A percentile compares a stretch with the other conserved stretches of the same genome.
phyloP scores from a whole-genome alignment of 2,329 filamentous ascomycete genomes.

The Aspergillus pseudoglaucus region DNA sequence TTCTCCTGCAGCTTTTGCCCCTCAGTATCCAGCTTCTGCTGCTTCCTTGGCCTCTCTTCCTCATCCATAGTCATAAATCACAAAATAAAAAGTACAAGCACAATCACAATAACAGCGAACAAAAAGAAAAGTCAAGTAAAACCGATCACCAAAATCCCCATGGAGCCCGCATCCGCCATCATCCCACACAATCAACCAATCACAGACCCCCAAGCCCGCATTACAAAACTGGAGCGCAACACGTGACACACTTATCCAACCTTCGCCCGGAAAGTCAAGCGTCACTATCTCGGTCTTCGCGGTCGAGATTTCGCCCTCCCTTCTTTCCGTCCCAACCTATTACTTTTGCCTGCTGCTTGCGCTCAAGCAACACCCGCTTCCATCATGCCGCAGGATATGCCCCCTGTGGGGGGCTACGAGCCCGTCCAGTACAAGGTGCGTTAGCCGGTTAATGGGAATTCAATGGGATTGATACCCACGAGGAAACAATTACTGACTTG shows the following conservation, averaged over 20 bases:
- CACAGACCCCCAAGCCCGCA: constrained; percentile 17
- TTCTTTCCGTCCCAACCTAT: constrained; percentile 8
- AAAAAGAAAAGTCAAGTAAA: constrained; percentile 3
- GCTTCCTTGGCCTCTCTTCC: constrained; percentile 50
- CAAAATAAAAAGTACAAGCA: background rate
- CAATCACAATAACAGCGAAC: constrained; percentile 4
- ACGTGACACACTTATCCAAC: constrained; percentile 18
- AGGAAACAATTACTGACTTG: no score
- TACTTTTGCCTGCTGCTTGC: constrained; percentile 1
- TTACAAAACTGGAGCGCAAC: constrained; percentile 18
- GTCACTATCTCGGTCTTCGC: constrained; percentile 23
- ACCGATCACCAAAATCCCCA: constrained; percentile 1
- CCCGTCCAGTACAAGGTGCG: constrained; percentile 92
- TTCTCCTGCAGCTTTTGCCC: constrained; percentile 13
- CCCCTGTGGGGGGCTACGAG: constrained; percentile 87
- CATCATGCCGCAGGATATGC: constrained; percentile 95
- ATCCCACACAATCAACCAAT: constrained; percentile 18
- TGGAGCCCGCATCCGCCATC: background rate
- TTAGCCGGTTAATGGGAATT: background rate
- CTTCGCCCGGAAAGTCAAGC: background rate
- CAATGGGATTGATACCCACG: no score
- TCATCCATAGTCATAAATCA: constrained; percentile 41
- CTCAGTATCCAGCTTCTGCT: constrained; percentile 46
- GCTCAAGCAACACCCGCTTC: constrained; percentile 10
- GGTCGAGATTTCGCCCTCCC: constrained; percentile 13